phyloP scores from a whole-genome alignment of 208 protist genomes.

The Leishmania major region DNA sequence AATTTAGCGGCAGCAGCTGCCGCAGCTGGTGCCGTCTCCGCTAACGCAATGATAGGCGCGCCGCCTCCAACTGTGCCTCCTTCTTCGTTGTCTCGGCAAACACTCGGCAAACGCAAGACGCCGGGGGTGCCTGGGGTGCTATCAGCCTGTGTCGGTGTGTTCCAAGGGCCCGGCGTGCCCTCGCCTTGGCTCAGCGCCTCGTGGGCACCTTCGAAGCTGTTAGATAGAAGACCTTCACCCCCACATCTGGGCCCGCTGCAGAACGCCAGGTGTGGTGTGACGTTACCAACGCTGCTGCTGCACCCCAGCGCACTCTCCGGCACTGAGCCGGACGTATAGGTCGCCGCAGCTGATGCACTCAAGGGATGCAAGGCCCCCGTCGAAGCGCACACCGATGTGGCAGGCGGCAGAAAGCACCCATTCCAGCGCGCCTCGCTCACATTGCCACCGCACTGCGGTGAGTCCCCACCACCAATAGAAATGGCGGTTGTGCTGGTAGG shows the following conservation, averaged over 20 bases:
- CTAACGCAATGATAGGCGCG: neutral
- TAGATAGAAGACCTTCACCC: neutral
- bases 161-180: neutral
- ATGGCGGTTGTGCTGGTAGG: neutral
- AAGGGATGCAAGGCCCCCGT: neutral
- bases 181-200: neutral
- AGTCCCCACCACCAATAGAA: neutral
- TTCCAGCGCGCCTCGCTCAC: neutral
- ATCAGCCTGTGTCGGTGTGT: neutral
- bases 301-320: slow-evolving; percentile 9
- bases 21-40: neutral
- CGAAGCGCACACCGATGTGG: neutral
- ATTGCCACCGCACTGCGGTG: neutral
- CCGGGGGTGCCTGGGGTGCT: neutral
- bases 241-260: neutral
- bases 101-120: neutral
- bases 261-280: slow-evolving; percentile 6
- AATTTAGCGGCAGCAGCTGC: neutral
- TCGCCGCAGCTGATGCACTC: neutral
- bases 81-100: neutral
- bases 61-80: neutral
- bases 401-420: neutral
- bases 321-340: neutral
- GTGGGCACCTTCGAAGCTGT: neutral
- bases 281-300: slow-evolving; percentile 4